A percentile compares a stretch with the other conserved stretches of the same genome.
Evolutionary conservation across 2,329 filamentous ascomycete species (phyloP).

Genomic region (Capronia epimyces): DNA sequence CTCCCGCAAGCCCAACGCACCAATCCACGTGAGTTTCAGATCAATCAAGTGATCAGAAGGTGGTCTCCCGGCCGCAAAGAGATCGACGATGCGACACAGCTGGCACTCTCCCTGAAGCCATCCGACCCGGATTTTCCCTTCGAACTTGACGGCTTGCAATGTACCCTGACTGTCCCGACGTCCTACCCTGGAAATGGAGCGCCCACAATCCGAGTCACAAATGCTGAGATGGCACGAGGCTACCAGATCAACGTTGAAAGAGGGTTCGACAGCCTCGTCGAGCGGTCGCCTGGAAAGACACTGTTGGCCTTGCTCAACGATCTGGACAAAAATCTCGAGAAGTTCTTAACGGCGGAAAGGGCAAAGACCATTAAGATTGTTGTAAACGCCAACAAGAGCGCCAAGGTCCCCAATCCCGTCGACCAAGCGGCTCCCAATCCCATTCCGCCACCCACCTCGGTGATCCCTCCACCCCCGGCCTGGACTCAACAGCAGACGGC

Average conservation of each 20-base stretch:
- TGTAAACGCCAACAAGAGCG: slow-evolving; percentile 50
- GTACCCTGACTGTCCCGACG: slow-evolving; percentile 59
- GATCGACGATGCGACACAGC: slow-evolving; percentile 48
- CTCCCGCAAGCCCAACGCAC: slow-evolving; percentile 58
- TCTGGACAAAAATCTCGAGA: slow-evolving; percentile 67
- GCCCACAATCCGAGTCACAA: slow-evolving; percentile 59
- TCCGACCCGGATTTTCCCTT: slow-evolving; percentile 83
- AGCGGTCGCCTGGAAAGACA: slow-evolving; percentile 51
- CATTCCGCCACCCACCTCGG: neutral
- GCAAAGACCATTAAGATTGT: slow-evolving; percentile 67
- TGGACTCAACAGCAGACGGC: slow-evolving; percentile 50
- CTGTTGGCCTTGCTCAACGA: slow-evolving; percentile 62
- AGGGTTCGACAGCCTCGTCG: slow-evolving; percentile 63
- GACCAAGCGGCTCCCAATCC: neutral
- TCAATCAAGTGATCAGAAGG: slow-evolving; percentile 65
- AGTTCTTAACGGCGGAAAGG: slow-evolving; percentile 63
- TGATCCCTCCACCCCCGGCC: slow-evolving; percentile 3
- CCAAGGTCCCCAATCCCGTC: neutral
- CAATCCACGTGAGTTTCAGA: slow-evolving; percentile 67
- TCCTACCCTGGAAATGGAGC: slow-evolving; percentile 54
- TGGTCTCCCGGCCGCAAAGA: slow-evolving; percentile 50
- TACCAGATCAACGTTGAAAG: slow-evolving; percentile 72
- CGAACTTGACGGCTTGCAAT: slow-evolving; percentile 63
- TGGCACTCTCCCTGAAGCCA: slow-evolving; percentile 62
- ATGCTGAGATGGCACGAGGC: slow-evolving; percentile 64